phyloP scores from a whole-genome alignment of 2,329 filamentous ascomycete species.

The Cladosporium sp. region DNA sequence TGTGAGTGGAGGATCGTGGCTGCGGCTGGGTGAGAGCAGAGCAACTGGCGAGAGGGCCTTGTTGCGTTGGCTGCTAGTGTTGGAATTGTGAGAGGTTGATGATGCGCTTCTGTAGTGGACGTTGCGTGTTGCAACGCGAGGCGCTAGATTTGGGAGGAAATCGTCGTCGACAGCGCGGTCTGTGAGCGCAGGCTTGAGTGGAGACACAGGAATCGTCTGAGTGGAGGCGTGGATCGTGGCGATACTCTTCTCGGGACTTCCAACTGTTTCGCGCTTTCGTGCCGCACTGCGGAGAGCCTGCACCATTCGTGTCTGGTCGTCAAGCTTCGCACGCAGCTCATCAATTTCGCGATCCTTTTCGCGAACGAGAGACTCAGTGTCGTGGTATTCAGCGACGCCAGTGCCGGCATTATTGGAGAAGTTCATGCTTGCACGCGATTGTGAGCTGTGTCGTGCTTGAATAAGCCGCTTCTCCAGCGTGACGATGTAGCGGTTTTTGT shows the following conservation, averaged over 20 bases:
- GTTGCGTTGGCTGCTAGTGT: conserved; percentile 30
- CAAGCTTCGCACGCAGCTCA: conserved; percentile 81
- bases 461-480: conserved; percentile 90
- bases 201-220: conserved; percentile 23
- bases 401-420: conserved; percentile 51
- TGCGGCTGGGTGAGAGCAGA: conserved; percentile 25
- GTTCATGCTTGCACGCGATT: conserved; percentile 79
- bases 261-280: conserved; percentile 72
- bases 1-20: not conserved
- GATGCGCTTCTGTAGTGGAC: conserved; percentile 31
- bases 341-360: conserved; percentile 94
- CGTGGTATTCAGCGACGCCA: conserved; percentile 63
- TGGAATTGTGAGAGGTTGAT: conserved; percentile 25
- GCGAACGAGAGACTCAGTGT: conserved; percentile 67
- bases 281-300: conserved; percentile 80
- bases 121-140: conserved; percentile 16
- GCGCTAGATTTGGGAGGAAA: not conserved
- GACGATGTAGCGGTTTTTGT: conserved; percentile 95
- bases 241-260: conserved; percentile 24
- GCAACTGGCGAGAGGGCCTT: conserved; percentile 34
- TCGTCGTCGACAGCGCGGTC: not conserved
- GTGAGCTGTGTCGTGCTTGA: conserved; percentile 86
- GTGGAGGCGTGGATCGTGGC: conserved; percentile 13
- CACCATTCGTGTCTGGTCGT: conserved; percentile 95
- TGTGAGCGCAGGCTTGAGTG: not conserved